Conservation (phyloP, 768 basidiomycete species). For the Rhizopogon vinicolor region DNA sequence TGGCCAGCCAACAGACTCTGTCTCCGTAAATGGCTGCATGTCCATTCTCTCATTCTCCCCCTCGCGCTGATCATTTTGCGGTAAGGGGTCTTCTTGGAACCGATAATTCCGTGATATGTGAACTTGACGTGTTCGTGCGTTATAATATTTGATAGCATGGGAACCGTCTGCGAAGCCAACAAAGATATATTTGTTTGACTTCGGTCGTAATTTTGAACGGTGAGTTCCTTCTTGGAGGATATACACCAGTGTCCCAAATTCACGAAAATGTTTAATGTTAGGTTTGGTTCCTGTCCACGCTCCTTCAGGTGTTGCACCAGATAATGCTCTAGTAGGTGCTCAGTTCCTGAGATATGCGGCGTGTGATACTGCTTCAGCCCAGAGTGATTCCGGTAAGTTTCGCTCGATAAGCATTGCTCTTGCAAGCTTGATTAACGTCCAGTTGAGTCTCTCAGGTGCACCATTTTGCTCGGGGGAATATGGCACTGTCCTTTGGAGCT, state of each 20-base stretch:
- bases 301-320: background rate
- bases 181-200: slow-evolving; percentile 9
- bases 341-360: slow-evolving; percentile 25
- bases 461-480: slow-evolving; percentile 35
- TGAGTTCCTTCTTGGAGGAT: slow-evolving; percentile 7
- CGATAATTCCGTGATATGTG: too few relatives aligned
- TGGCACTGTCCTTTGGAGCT: slow-evolving; percentile 26
- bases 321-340: background rate
- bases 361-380: slow-evolving; percentile 27
- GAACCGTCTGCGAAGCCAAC: slow-evolving; percentile 8
- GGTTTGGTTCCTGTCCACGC: slow-evolving; percentile 13
- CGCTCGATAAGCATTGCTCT: slow-evolving; percentile 25
- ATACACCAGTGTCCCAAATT: slow-evolving; percentile 13
- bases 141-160: slow-evolving; percentile 9
- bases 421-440: slow-evolving; percentile 25
- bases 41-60: background rate
- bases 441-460: slow-evolving; percentile 31
- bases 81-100: too few relatives aligned
- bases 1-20: background rate
- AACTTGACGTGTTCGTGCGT: background rate
- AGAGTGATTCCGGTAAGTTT: slow-evolving; percentile 22
- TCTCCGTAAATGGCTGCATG: background rate
- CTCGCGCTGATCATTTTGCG: too few relatives aligned
- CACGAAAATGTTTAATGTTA: slow-evolving; percentile 23
- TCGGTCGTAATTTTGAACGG: slow-evolving; percentile 7